phyloP scores from a whole-genome alignment of 1,139 yeast genomes.

The Nakaseomyces kungkrabaensis region DNA sequence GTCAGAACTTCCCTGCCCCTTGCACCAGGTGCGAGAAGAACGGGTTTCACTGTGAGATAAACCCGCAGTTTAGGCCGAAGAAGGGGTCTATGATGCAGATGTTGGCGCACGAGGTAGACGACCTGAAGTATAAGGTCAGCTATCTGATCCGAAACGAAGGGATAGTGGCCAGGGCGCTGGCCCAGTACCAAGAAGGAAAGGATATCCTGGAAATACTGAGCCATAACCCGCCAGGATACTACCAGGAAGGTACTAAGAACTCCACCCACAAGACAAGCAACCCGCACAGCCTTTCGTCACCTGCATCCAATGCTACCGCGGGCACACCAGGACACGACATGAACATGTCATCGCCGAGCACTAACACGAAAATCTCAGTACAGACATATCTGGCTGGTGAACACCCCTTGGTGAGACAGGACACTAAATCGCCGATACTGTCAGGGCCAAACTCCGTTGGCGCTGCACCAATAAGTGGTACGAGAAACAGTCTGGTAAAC shows the following conservation, averaged over 20 bases:
- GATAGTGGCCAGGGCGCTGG: constrained; percentile 41
- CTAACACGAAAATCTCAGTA: constrained; percentile 17
- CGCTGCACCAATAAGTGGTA: constrained; percentile 29
- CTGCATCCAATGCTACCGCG: neutral
- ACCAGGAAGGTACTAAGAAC: neutral
- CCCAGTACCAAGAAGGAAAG: constrained; percentile 6
- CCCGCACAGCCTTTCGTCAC: neutral
- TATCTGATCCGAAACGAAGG: constrained; percentile 62
- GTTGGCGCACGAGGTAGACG: constrained; percentile 75
- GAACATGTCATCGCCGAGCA: neutral
- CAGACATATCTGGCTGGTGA: constrained; percentile 31
- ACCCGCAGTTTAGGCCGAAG: constrained; percentile 84
- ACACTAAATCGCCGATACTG: constrained; percentile 15
- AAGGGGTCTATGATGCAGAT: constrained; percentile 86
- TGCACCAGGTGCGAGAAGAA: constrained; percentile 76
- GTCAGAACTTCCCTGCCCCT: constrained; percentile 71
- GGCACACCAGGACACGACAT: neutral
- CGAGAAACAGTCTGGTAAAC: neutral
- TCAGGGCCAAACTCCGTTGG: constrained; percentile 19
- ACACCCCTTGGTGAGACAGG: constrained; percentile 29
- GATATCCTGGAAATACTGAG: constrained; percentile 5
- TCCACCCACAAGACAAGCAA: neutral
- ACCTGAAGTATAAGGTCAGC: constrained; percentile 67
- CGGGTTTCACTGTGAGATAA: constrained; percentile 77
- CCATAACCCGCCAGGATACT: constrained; percentile 1